phyloP scores from a whole-genome alignment of 2,329 filamentous ascomycete species.

The Colletotrichum salicis region DNA sequence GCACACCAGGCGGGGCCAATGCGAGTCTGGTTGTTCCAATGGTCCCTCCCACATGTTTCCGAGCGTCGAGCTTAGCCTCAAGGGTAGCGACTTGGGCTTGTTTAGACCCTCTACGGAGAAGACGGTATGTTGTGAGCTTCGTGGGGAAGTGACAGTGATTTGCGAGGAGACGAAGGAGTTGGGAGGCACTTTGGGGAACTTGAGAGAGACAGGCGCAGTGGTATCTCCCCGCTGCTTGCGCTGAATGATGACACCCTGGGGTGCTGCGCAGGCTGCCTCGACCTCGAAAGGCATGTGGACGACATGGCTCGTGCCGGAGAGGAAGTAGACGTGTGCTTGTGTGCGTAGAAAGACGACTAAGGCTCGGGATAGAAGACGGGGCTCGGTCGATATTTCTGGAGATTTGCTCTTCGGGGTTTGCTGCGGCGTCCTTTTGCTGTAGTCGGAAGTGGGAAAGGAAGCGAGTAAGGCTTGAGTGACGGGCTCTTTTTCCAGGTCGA shows the following conservation, averaged over 20 bases:
- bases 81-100: slow-evolving; percentile 64
- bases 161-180: slow-evolving; percentile 86
- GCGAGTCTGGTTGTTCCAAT: slow-evolving; percentile 63
- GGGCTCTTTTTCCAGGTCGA: slow-evolving; percentile 86
- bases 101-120: slow-evolving; percentile 69
- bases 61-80: slow-evolving; percentile 63
- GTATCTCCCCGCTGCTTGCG: slow-evolving; percentile 72
- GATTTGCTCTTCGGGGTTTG: slow-evolving; percentile 17
- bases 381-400: slow-evolving; percentile 26
- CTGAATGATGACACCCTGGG: slow-evolving; percentile 86
- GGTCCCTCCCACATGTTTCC: slow-evolving; percentile 69
- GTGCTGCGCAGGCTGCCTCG: slow-evolving; percentile 84
- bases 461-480: slow-evolving; percentile 89
- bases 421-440: slow-evolving; percentile 40
- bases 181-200: slow-evolving; percentile 73
- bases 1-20: slow-evolving; percentile 81
- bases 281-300: slow-evolving; percentile 96
- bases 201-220: slow-evolving; percentile 62
- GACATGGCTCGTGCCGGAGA: slow-evolving; percentile 87
- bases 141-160: slow-evolving; percentile 60
- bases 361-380: slow-evolving; percentile 66
- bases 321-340: slow-evolving; percentile 92
- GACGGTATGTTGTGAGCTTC: slow-evolving; percentile 59
- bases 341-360: slow-evolving; percentile 92
- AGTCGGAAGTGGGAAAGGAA: slow-evolving; percentile 73